Evolutionary conservation across 2,329 filamentous ascomycete species (phyloP).

Genomic region (Paracoccidioides lutzii): DNA sequence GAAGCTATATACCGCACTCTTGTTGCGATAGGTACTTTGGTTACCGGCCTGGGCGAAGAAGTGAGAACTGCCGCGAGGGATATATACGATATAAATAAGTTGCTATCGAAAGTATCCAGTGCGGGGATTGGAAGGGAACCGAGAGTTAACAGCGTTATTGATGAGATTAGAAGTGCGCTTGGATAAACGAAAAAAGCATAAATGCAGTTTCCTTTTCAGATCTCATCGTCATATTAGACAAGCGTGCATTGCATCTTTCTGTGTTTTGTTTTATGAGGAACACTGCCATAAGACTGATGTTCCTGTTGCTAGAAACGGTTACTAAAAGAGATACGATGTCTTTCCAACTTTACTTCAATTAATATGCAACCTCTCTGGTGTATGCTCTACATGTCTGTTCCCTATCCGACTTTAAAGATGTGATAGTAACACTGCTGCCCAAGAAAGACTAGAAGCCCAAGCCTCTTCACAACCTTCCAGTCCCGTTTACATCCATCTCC

Average conservation of each 20-base stretch:
- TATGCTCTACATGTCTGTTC: not conserved
- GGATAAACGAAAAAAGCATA: not conserved
- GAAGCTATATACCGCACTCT: constrained; percentile 75
- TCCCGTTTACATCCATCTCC: constrained; percentile 46
- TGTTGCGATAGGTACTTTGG: constrained; percentile 68
- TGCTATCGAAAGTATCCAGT: constrained; percentile 36
- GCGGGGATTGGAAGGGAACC: constrained; percentile 44
- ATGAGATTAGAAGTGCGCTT: constrained; percentile 42
- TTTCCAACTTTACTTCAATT: not conserved
- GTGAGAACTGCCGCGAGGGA: constrained; percentile 47
- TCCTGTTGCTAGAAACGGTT: not conserved
- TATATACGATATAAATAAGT: constrained; percentile 39
- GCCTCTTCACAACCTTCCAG: constrained; percentile 21
- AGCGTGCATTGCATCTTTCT: not conserved
- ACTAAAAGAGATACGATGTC: not conserved
- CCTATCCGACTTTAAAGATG: not conserved
- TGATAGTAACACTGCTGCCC: too few relatives aligned
- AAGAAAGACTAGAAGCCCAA: not conserved
- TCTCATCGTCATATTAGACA: not conserved
- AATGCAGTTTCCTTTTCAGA: not conserved
- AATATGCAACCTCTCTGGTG: not conserved
- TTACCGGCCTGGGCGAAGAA: constrained; percentile 46
- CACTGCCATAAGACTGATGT: not conserved
- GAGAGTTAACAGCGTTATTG: constrained; percentile 46
- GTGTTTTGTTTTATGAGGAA: not conserved